Evolutionary conservation across 352 stramenopile genomes (phyloP).

Genomic region (Phytophthora foliorum): DNA sequence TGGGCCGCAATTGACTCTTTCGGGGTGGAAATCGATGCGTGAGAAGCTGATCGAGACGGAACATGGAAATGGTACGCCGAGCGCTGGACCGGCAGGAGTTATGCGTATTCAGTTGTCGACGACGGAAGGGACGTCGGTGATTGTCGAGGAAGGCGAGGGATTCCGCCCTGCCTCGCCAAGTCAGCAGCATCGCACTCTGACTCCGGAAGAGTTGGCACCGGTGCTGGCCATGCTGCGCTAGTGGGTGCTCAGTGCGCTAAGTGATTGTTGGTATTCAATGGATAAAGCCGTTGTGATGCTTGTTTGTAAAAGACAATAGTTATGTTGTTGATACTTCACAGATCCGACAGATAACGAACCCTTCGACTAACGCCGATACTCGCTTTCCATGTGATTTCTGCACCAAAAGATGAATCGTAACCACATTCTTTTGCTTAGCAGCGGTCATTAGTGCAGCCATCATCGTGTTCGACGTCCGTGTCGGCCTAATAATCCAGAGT

Average conservation of each 20-base stretch:
- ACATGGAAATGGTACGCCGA: conserved; percentile 23
- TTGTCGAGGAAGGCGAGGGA: conserved; percentile 33
- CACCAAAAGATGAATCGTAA: no score
- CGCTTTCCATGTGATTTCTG: no score
- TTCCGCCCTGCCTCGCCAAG: conserved; percentile 31
- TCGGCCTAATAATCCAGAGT: no score
- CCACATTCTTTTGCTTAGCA: no score
- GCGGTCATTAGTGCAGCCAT: no score
- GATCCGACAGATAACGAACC: no score
- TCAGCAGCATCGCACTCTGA: conserved; percentile 3
- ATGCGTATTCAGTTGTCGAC: conserved; percentile 33
- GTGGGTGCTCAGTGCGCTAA: no score
- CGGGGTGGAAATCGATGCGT: conserved; percentile 46
- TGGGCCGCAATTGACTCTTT: conserved; percentile 35
- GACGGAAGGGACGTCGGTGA: conserved; percentile 14
- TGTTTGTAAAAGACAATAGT: not conserved
- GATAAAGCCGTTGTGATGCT: no score
- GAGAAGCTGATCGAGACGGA: conserved; percentile 46
- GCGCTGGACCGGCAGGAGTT: conserved; percentile 22
- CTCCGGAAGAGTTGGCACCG: conserved; percentile 12
- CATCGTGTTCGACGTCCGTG: no score
- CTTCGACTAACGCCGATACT: no score
- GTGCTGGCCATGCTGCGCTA: conserved; percentile 29
- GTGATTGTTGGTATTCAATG: no score
- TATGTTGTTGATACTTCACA: no score